Evolutionary conservation across 768 basidiomycete genomes (phyloP), one percentile per base, ranked within the genome.

Genomic region (Pulveroboletus ravenelii): DNA sequence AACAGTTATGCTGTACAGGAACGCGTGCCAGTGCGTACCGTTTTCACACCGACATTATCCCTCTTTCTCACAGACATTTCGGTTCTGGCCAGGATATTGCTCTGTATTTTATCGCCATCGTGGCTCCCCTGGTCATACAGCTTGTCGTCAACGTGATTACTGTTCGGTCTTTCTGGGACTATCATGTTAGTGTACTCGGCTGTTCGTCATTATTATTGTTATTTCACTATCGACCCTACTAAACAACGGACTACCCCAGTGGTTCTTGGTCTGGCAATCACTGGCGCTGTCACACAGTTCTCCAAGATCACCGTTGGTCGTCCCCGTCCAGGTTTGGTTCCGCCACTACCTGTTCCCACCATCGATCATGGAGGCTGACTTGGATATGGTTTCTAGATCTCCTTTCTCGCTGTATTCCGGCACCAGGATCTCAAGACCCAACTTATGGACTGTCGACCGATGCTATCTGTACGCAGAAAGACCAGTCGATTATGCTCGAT

Each of bases 261-360:
- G 50, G 73, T 89, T 45, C 80, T 93, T 40, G 76, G 81, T n/a
- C 74, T 89, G 45, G 73, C 83, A 10, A 71, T 93, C 34, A 84
- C 93, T 6, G 93, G 90, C 12, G 67, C 84, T 18, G 70, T 94
- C 46, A 96, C 95, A 1, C 88, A 95, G 62, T 75, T 93, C 51
- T 76, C 80, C 46, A 98, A 97, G 69, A 71, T 91, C 37, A 86
- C 85, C 1, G 93, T 94, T 39, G 93, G 93, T 20, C 81, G 93
- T 13, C 93, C 93, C 10, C 81, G 93, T 14, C 93, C 93, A 54
- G 91, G 89, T 84, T 41, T 54, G 51, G 62, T 15, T 56, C 32
- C 1, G 15, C 29, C 6, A 9, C 39, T 2, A 5, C 7, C 5
- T 31, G 25, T 29, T 14, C 10, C 31, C 5, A 14, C 18, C 25